A percentile compares a stretch with the other conserved stretches of the same genome.
Conservation (phyloP, 768 basidiomycete genomes). For the Agrocybe pediades region DNA sequence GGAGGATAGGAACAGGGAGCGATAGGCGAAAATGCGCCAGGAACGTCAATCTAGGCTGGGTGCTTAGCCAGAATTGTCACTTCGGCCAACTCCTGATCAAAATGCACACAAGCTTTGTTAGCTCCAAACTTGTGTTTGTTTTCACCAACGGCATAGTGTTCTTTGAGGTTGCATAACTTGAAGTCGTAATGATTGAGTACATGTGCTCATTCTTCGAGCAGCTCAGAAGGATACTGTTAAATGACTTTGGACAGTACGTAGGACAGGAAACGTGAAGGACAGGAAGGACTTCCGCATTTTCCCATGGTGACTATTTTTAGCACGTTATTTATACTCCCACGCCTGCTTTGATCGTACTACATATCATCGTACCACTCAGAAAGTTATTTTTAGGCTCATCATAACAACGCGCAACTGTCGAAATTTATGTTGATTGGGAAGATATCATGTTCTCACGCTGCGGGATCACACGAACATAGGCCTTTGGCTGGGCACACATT, state of each 20-base stretch:
- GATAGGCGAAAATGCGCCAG: not conserved
- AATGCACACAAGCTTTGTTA: no score
- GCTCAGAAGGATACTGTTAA: no score
- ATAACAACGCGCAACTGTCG: not conserved
- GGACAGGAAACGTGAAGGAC: not conserved
- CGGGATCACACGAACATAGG: not conserved
- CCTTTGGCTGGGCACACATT: not conserved
- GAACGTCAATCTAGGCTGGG: not conserved
- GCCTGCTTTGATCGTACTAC: not conserved
- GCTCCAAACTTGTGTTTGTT: no score
- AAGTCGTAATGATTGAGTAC: no score
- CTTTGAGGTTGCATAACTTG: no score
- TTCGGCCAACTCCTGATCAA: no score
- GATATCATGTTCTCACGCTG: not conserved
- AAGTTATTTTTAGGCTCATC: not conserved
- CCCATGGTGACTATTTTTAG: not conserved
- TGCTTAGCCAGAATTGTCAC: no score
- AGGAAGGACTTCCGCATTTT: not conserved
- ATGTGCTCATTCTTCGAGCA: no score
- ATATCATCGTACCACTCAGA: no score
- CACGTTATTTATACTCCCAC: not conserved
- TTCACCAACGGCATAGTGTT: no score
- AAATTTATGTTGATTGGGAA: no score
- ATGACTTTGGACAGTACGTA: not conserved
- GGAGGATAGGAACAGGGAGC: not conserved